These are phyloP conservation scores for Spiromastix sp. DNA, from an alignment of 2,329 filamentous ascomycete genomes.

Conservation along the genomic window DNA sequence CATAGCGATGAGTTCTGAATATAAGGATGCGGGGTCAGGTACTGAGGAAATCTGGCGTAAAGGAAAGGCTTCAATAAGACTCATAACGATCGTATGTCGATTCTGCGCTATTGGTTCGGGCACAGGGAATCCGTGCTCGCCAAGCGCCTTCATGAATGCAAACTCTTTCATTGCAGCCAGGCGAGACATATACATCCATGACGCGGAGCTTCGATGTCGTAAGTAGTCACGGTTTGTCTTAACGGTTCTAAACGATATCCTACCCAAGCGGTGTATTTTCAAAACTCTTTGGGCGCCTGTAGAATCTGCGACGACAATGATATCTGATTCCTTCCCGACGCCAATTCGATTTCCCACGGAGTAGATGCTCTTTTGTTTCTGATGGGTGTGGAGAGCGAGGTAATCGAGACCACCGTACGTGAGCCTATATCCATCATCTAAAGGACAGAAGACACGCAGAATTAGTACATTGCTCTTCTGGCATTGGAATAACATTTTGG, in stretches of 20 bases:
- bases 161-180: constrained; percentile 90
- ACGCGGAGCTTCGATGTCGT: constrained; percentile 65
- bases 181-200: constrained; percentile 97
- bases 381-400: constrained; percentile 84
- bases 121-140: constrained; percentile 77
- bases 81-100: constrained; percentile 94
- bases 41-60: constrained; percentile 79
- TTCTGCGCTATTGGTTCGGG: constrained; percentile 82
- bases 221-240: constrained; percentile 95
- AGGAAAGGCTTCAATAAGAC: constrained; percentile 82
- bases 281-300: constrained; percentile 68
- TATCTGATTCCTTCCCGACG: constrained; percentile 95
- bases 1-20: constrained; percentile 80
- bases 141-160: constrained; percentile 82
- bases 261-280: constrained; percentile 90
- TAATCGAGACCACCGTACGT: constrained; percentile 97
- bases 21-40: constrained; percentile 73
- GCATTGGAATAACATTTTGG: too few species aligned
- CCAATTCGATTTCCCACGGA: constrained; percentile 91
- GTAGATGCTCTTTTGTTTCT: constrained; percentile 70
- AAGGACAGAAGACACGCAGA: too few species aligned
- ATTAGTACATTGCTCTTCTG: too few species aligned
- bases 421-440: constrained; percentile 85
- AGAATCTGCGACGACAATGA: constrained; percentile 81
- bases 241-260: constrained; percentile 93